Conservation (phyloP, 306 rosid genomes). For the Geum urbanum region DNA sequence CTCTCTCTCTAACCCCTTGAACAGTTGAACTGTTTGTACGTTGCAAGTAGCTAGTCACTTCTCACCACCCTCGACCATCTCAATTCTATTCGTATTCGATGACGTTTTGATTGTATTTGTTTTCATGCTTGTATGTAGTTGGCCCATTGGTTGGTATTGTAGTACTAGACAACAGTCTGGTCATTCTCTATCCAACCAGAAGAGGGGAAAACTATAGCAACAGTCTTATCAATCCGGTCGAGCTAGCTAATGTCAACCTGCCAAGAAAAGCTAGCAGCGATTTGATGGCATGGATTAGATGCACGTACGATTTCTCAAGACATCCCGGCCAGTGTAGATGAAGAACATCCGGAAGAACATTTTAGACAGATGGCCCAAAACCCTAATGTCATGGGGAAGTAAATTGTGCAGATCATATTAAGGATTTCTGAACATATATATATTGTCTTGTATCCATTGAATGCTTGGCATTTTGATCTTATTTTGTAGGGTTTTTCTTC, state of each 20-base stretch:
- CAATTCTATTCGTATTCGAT: not conserved
- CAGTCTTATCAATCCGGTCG: not conserved
- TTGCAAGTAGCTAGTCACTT: not conserved
- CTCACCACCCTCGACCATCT: not conserved
- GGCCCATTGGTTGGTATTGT: not conserved
- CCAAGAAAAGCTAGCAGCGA: not conserved
- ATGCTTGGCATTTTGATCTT: not conserved
- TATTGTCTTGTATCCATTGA: too few species aligned
- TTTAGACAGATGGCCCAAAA: not conserved
- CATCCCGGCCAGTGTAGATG: not conserved
- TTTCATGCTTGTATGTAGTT: not conserved
- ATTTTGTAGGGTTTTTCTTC: not conserved
- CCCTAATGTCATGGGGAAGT: not conserved
- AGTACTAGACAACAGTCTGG: not conserved
- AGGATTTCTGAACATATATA: too few species aligned
- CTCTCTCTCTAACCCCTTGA: too few species aligned
- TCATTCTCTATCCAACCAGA: not conserved
- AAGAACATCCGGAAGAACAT: not conserved
- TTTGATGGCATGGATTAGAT: conserved; percentile 4
- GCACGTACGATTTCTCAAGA: not conserved
- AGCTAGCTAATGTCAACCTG: not conserved
- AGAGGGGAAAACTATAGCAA: not conserved
- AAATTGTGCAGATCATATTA: not conserved
- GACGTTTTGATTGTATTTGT: not conserved
- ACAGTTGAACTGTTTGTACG: not conserved